Conservation (phyloP, 306 rosid species). For the Pterocarpus macrocarpus region DNA sequence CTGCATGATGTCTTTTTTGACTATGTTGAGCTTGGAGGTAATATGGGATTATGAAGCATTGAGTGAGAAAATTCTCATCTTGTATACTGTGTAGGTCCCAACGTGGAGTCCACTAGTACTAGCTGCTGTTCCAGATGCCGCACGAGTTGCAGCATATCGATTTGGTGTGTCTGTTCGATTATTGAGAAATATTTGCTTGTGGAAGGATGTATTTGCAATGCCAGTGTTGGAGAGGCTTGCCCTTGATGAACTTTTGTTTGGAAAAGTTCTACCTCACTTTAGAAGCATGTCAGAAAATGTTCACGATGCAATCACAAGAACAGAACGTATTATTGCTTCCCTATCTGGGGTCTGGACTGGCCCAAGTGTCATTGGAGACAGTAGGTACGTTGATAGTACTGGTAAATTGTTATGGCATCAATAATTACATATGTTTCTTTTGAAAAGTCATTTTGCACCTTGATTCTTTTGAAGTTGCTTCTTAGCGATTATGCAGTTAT, state of each 20-base stretch:
- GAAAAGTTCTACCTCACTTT: slow-evolving; percentile 84
- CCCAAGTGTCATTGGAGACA: slow-evolving; percentile 68
- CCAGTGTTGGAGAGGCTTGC: slow-evolving; percentile 88
- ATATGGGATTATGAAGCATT: slow-evolving; percentile 19
- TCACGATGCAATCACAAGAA: slow-evolving; percentile 91
- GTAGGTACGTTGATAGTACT: slow-evolving; percentile 58
- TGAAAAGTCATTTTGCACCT: slow-evolving; percentile 34
- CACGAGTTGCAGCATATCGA: slow-evolving; percentile 88
- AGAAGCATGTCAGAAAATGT: slow-evolving; percentile 80
- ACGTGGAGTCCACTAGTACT: slow-evolving; percentile 83
- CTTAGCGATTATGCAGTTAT: slow-evolving; percentile 27
- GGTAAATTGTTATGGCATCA: not conserved
- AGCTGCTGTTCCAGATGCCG: slow-evolving; percentile 89
- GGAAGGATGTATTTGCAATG: slow-evolving; percentile 88
- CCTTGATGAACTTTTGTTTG: slow-evolving; percentile 85
- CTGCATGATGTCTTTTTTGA: not conserved
- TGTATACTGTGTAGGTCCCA: slow-evolving; percentile 70
- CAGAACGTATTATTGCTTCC: slow-evolving; percentile 85
- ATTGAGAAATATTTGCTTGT: slow-evolving; percentile 85
- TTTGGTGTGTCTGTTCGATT: slow-evolving; percentile 90
- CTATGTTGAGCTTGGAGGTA: slow-evolving; percentile 20
- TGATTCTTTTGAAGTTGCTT: slow-evolving; percentile 21
- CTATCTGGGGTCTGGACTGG: slow-evolving; percentile 91
- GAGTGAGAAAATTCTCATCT: slow-evolving; percentile 27
- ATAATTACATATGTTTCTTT: slow-evolving; percentile 12